Evolutionary conservation across 768 basidiomycete species (phyloP).

Genomic region (Calvatia gigantea): DNA sequence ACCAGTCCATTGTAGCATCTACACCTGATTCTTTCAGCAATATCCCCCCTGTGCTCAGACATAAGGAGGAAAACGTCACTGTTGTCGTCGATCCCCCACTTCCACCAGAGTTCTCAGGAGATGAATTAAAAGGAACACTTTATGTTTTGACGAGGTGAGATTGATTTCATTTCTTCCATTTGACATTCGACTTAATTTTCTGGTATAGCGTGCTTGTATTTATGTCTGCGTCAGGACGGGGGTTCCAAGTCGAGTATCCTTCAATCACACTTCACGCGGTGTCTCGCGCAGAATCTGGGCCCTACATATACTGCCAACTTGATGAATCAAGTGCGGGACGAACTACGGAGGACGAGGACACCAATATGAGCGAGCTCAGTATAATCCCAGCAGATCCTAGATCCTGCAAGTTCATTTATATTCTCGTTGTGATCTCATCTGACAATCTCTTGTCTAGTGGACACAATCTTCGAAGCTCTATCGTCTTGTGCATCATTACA

Average conservation of each 20-base stretch:
- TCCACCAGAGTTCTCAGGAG: slow-evolving; percentile 53
- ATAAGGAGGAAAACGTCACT: slow-evolving; percentile 69
- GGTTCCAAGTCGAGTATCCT: slow-evolving; percentile 86
- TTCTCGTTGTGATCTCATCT: background rate
- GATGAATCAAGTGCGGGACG: slow-evolving; percentile 55
- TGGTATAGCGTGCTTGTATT: slow-evolving; percentile 63
- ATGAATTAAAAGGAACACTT: slow-evolving; percentile 59
- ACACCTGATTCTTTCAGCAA: slow-evolving; percentile 84
- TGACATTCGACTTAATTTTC: slow-evolving; percentile 3
- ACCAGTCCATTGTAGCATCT: slow-evolving; percentile 60
- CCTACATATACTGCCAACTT: slow-evolving; percentile 91
- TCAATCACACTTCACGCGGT: slow-evolving; percentile 92
- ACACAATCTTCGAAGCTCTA: slow-evolving; percentile 82
- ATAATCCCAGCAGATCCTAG: slow-evolving; percentile 61
- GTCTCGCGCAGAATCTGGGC: slow-evolving; percentile 61
- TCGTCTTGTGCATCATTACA: slow-evolving; percentile 84
- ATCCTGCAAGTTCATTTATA: slow-evolving; percentile 48
- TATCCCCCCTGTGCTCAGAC: slow-evolving; percentile 80
- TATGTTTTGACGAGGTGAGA: slow-evolving; percentile 84
- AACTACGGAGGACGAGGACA: slow-evolving; percentile 31
- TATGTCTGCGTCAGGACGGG: slow-evolving; percentile 64
- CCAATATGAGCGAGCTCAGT: slow-evolving; percentile 74
- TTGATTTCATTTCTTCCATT: slow-evolving; percentile 1
- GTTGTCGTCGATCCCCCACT: slow-evolving; percentile 68
- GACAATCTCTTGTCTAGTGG: slow-evolving; percentile 46